Conservation (phyloP, 1,284 basidiomycete genomes). For the Cryptococcus sp. region DNA sequence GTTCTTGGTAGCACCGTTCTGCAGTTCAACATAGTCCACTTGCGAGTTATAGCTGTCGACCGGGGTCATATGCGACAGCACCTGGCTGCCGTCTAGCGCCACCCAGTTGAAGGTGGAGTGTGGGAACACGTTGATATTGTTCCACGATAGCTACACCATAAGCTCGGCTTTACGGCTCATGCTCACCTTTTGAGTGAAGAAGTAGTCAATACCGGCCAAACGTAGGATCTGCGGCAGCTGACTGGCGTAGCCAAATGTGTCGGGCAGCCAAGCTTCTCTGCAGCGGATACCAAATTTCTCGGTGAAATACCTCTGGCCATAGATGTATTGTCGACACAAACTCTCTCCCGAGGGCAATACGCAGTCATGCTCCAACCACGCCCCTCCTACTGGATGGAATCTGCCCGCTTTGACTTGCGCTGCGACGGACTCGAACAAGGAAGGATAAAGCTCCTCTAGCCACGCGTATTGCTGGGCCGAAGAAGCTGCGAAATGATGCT, state of each 20-base stretch:
- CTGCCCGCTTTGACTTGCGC: constrained; percentile 71
- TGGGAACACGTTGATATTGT: constrained; percentile 71
- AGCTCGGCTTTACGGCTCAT: not conserved
- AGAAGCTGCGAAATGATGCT: constrained; percentile 86
- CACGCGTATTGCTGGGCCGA: constrained; percentile 95
- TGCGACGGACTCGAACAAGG: constrained; percentile 76
- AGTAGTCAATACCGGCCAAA: constrained; percentile 82
- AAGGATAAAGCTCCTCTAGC: constrained; percentile 85
- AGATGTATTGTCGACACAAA: constrained; percentile 79
- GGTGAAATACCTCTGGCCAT: constrained; percentile 84
- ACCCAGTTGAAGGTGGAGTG: constrained; percentile 96
- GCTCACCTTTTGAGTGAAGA: constrained; percentile 57
- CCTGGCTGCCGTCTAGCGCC: constrained; percentile 67
- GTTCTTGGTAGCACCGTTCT: constrained; percentile 75
- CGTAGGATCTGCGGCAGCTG: constrained; percentile 82
- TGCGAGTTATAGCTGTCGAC: constrained; percentile 53
- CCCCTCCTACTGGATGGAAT: constrained; percentile 59
- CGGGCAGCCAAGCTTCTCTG: constrained; percentile 61
- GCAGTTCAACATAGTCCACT: constrained; percentile 60
- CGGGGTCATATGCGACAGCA: constrained; percentile 85
- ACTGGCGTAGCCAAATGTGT: constrained; percentile 75
- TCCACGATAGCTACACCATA: constrained; percentile 50
- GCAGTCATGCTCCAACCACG: constrained; percentile 70
- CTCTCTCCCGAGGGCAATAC: constrained; percentile 90
- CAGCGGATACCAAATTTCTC: constrained; percentile 74